A percentile compares a stretch with the other conserved stretches of the same genome.
phyloP scores from a whole-genome alignment of 257 asterid genomes.

The Salvia splendens region DNA sequence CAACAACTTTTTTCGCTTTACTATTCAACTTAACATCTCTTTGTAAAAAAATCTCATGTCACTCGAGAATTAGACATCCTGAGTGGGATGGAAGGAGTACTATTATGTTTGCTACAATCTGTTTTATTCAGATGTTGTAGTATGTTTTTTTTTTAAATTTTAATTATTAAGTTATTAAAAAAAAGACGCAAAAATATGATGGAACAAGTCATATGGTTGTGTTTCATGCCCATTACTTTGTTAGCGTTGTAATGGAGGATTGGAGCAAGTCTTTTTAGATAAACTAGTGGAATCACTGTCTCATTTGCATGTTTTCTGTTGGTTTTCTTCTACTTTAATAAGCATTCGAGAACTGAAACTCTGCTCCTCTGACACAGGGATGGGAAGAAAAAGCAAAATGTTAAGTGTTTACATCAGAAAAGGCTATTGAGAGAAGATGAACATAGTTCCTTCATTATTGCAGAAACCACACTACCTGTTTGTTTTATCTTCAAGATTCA shows the following conservation, averaged over 20 bases:
- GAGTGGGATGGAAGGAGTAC: no score
- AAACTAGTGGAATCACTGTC: neutral
- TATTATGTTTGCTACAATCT: neutral
- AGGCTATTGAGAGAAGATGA: conserved; percentile 8
- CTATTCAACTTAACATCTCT: no score
- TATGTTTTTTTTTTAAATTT: neutral
- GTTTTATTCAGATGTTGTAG: neutral
- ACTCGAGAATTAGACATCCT: no score
- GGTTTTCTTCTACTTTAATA: no score
- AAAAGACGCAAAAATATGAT: conserved; percentile 78
- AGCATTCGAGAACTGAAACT: neutral
- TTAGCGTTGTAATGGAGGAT: neutral
- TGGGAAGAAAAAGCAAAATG: conserved; percentile 88
- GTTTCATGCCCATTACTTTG: neutral
- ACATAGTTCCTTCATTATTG: neutral
- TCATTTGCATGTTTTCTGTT: neutral
- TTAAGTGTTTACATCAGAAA: conserved; percentile 39
- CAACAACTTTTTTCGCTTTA: no score
- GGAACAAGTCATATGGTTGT: conserved; percentile 82
- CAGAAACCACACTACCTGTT: neutral
- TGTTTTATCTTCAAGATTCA: no score
- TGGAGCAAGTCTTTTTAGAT: no score
- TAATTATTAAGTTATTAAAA: conserved; percentile 54
- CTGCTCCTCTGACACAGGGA: conserved; percentile 49
- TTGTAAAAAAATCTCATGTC: no score